Base-by-base conservation (phyloP, 129 eudicot species). In the Flaveria bidentis region DNA sequence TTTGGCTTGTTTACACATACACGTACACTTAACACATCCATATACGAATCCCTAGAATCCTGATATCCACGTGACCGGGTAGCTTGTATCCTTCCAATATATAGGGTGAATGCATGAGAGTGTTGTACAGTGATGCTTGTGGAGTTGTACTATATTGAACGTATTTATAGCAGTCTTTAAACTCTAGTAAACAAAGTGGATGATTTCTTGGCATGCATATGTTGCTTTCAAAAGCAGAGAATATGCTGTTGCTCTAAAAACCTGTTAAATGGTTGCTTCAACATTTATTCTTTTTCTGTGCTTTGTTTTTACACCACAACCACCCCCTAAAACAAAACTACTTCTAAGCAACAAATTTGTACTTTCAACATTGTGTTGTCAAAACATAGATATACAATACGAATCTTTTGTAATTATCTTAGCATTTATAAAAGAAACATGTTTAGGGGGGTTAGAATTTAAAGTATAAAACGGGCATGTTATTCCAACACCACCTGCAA, bases 161-260 rank as follows among this genome's bases (percentile, higher is more conserved):
- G 75, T 52, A 58, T 49, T 62, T n/a, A 72, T 53, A 71, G 75
- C 82, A 79, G 84, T 84, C 78, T 86, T 86, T 86, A 82, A 86
- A 86, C 89, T 83, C 80, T 71, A 85, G 86, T 80, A 74, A 80
- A 75, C 74, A 79, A 60, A 70, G 79, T 76, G 69, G 65, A 71
- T 79, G 84, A 75, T 82, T 71, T 76, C 75, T 51, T 84, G 80
- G 70, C 84, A 80, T 80, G 84, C 84, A 80, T 74, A 33, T 45
- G 84, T 80, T 45, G 75, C 80, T 80, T 74, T 80, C 84, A 80
- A 56, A 74, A 78, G 45, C 84, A 80, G 84, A 74, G 80, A 80
- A 80, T 80, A 80, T 80, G 84, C 80, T 80, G 84, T 47, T 80
- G 76, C 75, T 80, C 63, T 22, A 80, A 79, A 78, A 65, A 17